phyloP scores from a whole-genome alignment of 2,329 filamentous ascomycete genomes.

The Pyrenophora tritici-repentis region DNA sequence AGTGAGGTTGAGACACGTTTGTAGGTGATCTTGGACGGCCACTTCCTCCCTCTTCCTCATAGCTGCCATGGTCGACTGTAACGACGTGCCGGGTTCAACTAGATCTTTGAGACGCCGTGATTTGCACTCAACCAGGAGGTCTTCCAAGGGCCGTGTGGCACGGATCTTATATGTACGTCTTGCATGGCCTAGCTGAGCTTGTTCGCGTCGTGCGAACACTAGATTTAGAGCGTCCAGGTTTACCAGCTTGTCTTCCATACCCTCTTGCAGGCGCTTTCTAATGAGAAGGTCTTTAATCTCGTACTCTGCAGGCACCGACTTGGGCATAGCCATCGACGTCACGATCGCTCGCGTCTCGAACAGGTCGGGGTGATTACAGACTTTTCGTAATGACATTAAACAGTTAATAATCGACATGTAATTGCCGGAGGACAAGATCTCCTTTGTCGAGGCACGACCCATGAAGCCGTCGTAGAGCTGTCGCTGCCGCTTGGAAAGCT shows the following conservation, averaged over 20 bases:
- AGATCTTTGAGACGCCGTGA: constrained; percentile 59
- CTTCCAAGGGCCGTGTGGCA: constrained; percentile 70
- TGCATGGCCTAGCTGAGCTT: constrained; percentile 58
- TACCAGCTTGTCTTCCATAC: constrained; percentile 66
- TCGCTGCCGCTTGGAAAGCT: constrained; percentile 90
- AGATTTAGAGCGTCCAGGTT: constrained; percentile 80
- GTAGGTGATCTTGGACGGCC: constrained; percentile 73
- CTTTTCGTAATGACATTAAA: constrained; percentile 94
- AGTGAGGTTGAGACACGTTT: constrained; percentile 80
- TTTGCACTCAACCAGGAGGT: constrained; percentile 70
- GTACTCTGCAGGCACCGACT: constrained; percentile 75
- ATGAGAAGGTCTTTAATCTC: constrained; percentile 73
- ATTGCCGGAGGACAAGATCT: constrained; percentile 88
- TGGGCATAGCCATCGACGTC: constrained; percentile 91
- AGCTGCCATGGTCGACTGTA: constrained; percentile 71
- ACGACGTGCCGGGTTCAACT: constrained; percentile 59
- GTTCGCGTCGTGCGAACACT: constrained; percentile 72
- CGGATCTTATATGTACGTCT: constrained; percentile 54
- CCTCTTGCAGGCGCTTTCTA: constrained; percentile 66
- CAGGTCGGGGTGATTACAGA: constrained; percentile 97
- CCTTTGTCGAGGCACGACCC: constrained; percentile 83
- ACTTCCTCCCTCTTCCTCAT: constrained; percentile 69
- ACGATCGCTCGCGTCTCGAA: constrained; percentile 96
- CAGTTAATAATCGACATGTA: constrained; percentile 99
- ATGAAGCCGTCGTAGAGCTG: constrained; percentile 97